Evolutionary conservation across 164 flowering plant genomes (phyloP), one percentile per base, ranked within the genome.

Genomic region (Berberis vulgaris): DNA sequence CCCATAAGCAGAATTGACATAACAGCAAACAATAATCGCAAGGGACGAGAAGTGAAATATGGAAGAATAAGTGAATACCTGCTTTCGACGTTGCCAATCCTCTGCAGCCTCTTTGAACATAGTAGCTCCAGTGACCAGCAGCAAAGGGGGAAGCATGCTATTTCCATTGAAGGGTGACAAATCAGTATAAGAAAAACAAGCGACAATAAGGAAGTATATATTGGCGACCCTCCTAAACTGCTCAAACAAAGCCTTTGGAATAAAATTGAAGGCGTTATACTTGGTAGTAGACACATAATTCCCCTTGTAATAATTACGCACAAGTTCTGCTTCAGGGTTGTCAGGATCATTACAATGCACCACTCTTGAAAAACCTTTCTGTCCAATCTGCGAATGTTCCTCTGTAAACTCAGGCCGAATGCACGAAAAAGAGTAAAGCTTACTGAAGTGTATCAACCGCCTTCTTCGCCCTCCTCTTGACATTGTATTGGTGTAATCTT

Each of bases 141-240:
- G 2, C 68, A 89, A 60, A 59, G 97, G 94, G 9, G 45, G 58
- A 65, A 82, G 75, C 69, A 83, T 73, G 66, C 89, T 87, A 10
- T 70, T 57, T 11, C 92, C 92, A 0, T 82, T 55, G 63, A 78
- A 90, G 2, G 97, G 90, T 0, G 97, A 90, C 78, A 90, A 57
- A 0, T 88, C 90, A 69, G 82, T 87, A 74, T 84, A 90, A 1
- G 97, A 86, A 38, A 87, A 87, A 72, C 77, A 84, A 52, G 89
- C 88, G 6, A 86, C 86, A 41, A 84, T 82, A 55, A 89, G 84
- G 68, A 87, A 87, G 60, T 85, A 89, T 1, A 89, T 63, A 70
- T 89, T 89, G 2, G 96, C 96, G 47, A 87, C 94, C 66, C 97
- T 77, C 66, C 94, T 75, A 73, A 90, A 87, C 73, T 90, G 96